phyloP scores from a whole-genome alignment of 2,329 filamentous ascomycete species.

The Botrytis fabae region DNA sequence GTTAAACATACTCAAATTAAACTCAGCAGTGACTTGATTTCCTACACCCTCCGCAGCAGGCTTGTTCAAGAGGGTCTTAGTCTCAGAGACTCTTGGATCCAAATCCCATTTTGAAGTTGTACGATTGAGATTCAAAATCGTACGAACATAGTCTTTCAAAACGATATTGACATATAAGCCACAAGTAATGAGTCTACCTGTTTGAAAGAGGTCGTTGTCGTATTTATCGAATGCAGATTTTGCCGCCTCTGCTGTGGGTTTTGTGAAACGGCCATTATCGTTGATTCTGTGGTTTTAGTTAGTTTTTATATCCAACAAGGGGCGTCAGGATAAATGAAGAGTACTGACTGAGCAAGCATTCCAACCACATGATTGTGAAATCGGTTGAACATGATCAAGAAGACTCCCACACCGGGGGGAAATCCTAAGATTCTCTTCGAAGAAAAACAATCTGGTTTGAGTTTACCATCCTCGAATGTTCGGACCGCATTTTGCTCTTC shows the following conservation, averaged over 20 bases:
- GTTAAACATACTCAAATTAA: slow-evolving; percentile 62
- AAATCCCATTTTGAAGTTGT: slow-evolving; percentile 51
- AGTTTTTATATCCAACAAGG: not conserved
- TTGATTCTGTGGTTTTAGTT: slow-evolving; percentile 61
- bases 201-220: slow-evolving; percentile 79
- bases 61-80: slow-evolving; percentile 47
- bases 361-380: slow-evolving; percentile 80
- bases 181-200: slow-evolving; percentile 69
- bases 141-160: slow-evolving; percentile 72
- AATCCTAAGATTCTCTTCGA: slow-evolving; percentile 70
- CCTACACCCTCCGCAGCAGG: slow-evolving; percentile 57
- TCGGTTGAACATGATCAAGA: slow-evolving; percentile 75
- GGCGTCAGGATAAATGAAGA: not conserved
- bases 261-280: slow-evolving; percentile 74
- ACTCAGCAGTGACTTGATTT: slow-evolving; percentile 81
- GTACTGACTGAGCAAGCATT: slow-evolving; percentile 60
- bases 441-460: slow-evolving; percentile 72
- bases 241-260: slow-evolving; percentile 56
- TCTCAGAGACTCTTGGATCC: slow-evolving; percentile 69
- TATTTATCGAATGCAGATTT: slow-evolving; percentile 63
- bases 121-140: slow-evolving; percentile 46
- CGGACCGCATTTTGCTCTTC: slow-evolving; percentile 33
- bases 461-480: slow-evolving; percentile 66
- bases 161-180: slow-evolving; percentile 78
- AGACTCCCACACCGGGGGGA: slow-evolving; percentile 68